These are phyloP conservation scores for Cladosporium sp. DNA, from an alignment of 2,329 filamentous ascomycete genomes.

Conservation along the genomic window DNA sequence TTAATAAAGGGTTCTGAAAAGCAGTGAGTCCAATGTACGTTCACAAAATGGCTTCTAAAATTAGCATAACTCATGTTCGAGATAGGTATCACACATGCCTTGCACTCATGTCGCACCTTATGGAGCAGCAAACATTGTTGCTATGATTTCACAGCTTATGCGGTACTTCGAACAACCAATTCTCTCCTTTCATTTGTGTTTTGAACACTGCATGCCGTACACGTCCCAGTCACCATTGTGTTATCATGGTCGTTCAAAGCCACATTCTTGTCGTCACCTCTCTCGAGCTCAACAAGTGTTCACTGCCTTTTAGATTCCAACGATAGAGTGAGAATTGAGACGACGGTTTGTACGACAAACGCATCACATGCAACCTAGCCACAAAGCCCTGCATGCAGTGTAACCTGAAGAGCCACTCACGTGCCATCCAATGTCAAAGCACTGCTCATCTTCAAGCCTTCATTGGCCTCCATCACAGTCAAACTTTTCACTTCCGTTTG, in stretches of 20 bases:
- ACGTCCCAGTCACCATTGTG: not conserved
- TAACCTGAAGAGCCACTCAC: not conserved
- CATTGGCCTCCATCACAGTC: not conserved
- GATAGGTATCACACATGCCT: not conserved
- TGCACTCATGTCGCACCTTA: not conserved
- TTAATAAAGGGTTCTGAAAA: slow-evolving; percentile 32
- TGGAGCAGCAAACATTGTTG: not conserved
- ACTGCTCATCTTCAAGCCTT: not conserved
- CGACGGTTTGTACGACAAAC: not conserved
- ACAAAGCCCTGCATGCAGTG: not conserved
- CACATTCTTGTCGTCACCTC: not conserved
- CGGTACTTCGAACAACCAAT: not conserved
- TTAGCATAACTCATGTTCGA: not conserved
- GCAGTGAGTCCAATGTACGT: not conserved
- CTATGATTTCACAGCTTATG: not conserved
- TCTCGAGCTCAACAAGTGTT: not conserved
- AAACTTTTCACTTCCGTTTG: not conserved
- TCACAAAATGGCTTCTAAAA: not conserved
- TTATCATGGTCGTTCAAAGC: not conserved
- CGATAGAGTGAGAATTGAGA: not conserved
- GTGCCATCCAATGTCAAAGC: not conserved
- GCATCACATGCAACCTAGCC: not conserved
- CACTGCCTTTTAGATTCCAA: not conserved
- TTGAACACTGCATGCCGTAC: not conserved
- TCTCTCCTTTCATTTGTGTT: not conserved